Percentiles rank a stretch among this genome's conserved stretches.
phyloP scores from a whole-genome alignment of 2,329 filamentous ascomycete species.

The Lasiodiplodia hormozganensis region DNA sequence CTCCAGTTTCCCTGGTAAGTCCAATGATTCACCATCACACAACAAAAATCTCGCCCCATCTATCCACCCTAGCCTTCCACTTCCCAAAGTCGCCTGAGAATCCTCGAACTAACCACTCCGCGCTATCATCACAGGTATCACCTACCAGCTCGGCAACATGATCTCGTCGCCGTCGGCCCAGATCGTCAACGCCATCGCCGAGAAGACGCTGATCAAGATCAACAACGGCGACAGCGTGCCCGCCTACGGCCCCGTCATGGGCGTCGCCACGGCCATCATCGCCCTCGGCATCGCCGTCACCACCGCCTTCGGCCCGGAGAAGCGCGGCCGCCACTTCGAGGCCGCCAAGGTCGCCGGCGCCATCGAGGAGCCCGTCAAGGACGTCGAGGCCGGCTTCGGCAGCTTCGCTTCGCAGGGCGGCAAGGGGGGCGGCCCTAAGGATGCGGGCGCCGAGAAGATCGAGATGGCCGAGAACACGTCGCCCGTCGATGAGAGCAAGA shows the following conservation, averaged over 20 bases:
- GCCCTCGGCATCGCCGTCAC: conserved; percentile 72
- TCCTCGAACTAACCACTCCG: background rate
- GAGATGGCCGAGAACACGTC: conserved; percentile 11
- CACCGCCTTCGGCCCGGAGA: conserved; percentile 75
- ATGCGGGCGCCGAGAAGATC: conserved; percentile 4
- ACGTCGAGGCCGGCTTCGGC: conserved; percentile 20
- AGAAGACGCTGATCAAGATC: conserved; percentile 59
- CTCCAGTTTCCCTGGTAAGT: conserved; percentile 67
- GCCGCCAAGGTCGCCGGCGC: conserved; percentile 60
- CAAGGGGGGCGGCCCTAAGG: conserved; percentile 1
- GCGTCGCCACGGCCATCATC: conserved; percentile 77
- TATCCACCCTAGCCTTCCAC: conserved; percentile 43
- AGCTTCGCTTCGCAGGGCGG: background rate
- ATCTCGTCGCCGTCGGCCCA: conserved; percentile 75
- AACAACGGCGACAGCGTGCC: conserved; percentile 64
- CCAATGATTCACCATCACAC: conserved; percentile 35
- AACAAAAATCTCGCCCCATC: background rate
- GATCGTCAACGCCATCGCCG: conserved; percentile 77
- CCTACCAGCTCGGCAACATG: conserved; percentile 79
- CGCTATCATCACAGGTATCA: conserved; percentile 53
- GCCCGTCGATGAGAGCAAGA: background rate
- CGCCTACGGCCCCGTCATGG: conserved; percentile 79
- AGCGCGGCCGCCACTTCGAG: conserved; percentile 74
- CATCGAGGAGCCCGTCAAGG: conserved; percentile 30
- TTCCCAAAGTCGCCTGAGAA: background rate